Conservation (phyloP, 2,329 filamentous ascomycete species). For the Raffaelea deltoideospora region DNA sequence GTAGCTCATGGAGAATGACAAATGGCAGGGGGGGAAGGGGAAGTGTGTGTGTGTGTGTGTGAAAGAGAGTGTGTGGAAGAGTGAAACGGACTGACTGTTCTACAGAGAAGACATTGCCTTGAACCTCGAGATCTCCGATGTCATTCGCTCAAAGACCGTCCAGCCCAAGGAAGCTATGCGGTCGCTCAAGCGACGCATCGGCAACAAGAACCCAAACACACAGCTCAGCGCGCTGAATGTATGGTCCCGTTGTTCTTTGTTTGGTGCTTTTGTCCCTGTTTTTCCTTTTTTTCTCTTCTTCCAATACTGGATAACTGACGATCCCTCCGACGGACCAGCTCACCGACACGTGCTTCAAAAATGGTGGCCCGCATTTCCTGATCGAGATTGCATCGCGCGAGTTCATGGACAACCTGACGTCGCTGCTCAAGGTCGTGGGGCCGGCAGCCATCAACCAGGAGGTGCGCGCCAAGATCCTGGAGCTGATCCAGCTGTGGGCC, state of each 20-base stretch:
- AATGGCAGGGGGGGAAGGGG: too few species aligned
- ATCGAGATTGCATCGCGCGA: slow-evolving; percentile 90
- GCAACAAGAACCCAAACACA: slow-evolving; percentile 94
- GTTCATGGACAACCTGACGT: slow-evolving; percentile 95
- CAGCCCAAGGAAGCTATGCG: slow-evolving; percentile 98
- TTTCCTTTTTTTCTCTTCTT: not conserved
- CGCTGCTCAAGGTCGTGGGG: slow-evolving; percentile 70
- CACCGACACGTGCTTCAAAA: slow-evolving; percentile 97
- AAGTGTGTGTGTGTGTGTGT: too few species aligned
- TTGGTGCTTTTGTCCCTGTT: too few species aligned
- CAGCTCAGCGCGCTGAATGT: slow-evolving; percentile 91
- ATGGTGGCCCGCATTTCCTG: slow-evolving; percentile 90
- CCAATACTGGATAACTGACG: too few species aligned
- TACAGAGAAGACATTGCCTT: slow-evolving; percentile 84
- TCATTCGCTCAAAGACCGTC: slow-evolving; percentile 93
- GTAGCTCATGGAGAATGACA: too few species aligned
- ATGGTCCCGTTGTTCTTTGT: slow-evolving; percentile 14
- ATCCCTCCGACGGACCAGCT: slow-evolving; percentile 33
- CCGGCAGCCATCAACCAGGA: slow-evolving; percentile 63
- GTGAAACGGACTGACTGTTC: not conserved
- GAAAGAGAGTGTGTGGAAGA: not conserved
- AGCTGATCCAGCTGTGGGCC: slow-evolving; percentile 88
- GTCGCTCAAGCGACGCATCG: slow-evolving; percentile 82
- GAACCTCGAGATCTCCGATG: slow-evolving; percentile 94
- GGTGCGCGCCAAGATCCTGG: slow-evolving; percentile 79